Base-by-base conservation (phyloP, 768 basidiomycete genomes). In the Mycena filopes region DNA sequence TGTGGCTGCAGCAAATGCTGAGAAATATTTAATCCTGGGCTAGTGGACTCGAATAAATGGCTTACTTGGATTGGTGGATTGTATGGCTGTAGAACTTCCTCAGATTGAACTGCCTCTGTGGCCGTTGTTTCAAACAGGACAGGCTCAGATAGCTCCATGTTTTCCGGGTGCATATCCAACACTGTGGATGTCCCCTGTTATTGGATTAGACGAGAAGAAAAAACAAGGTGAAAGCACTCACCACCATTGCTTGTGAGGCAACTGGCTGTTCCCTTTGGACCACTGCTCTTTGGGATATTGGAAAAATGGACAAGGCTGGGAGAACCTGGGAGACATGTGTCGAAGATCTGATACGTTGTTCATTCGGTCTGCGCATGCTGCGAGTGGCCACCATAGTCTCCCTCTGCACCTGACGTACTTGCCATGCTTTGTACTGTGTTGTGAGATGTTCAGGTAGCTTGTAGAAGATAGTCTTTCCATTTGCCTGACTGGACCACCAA, bases 391-490 rank as follows among this genome's bases (percentile, higher is more conserved):
- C 53, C 53, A 55, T 55, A 9, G 53, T 28, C 23, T 55, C 36
- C 15, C 40, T 23, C 26, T 55, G 40, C 1, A 10, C 4, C 23
- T 26, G 23, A 23, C 51, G 29, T 9, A 36, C 15, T 40, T 28
- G 50, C 61, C 54, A 60, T 15, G 10, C 49, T 55, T 65, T 66
- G 25, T 46, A 63, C 9, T 69, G 63, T 1, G 65, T 20, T 33
- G 29, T 40, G 0, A 70, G 66, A 28, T 70, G 62, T 40, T 70
- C 69, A 18, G 55, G 61, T 6, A 70, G 56, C 48, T 70, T 70
- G 38, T 70, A 68, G 42, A 70, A 70, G 18, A 70, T 68, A 2
- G 16, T 47, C 6, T 47, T 70, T 2, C 69, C 66, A 46, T 70
- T 59, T 23, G 63, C 45, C 26, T 65, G 15, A 18, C 7, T 23